Base-by-base conservation (phyloP, 129 eudicot species). In the Tanacetum coccineum region DNA sequence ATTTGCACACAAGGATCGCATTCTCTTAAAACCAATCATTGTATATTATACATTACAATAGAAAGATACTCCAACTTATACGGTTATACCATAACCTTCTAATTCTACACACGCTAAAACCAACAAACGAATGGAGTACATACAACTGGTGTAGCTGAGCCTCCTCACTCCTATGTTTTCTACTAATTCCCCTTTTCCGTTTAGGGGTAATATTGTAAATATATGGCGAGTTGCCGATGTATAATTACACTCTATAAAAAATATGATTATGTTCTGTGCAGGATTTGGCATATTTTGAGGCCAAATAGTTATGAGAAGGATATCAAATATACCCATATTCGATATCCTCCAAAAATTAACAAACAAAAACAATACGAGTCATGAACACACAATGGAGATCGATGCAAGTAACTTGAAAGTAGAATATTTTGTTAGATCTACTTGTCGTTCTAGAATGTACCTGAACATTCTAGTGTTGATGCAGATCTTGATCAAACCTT, bases 401-500 rank as follows among this genome's bases (percentile, higher is more conserved):
- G 42, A 36, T 36, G 42, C 42, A 36, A 9, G 42, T 6, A 36
- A 36, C 42, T 36, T 36, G 42, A 36, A 36, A 36, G 42, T 36
- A 36, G 42, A 36, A 7, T 36, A 36, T 36, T 36, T 36, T 2
- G 72, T 70, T 71, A 78, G 89, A 84, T 79, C 86, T 66, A 67
- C 79, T 70, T 26, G 64, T 32, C 52, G 77, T 36, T 66, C 86
- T 80, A 77, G 87, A 81, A 81, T 69, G 90, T 82, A 70, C 87
- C 89, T 15, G 62, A 72, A 89, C 89, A 76, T 79, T 73, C 97
- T 75, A 81, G 93, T 21, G 63, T 44, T 70, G 76, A 76, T 70
- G 81, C 89, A 82, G 87, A 87, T 84, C 88, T 66, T 76, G 72
- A 74, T 66, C 80, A 84, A 81, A 87, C 91, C 88, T 72, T 81